Evolutionary conservation across 805 yeast genomes (phyloP), one percentile per base, ranked within the genome.

Genomic region (Kuraishia borneana): DNA sequence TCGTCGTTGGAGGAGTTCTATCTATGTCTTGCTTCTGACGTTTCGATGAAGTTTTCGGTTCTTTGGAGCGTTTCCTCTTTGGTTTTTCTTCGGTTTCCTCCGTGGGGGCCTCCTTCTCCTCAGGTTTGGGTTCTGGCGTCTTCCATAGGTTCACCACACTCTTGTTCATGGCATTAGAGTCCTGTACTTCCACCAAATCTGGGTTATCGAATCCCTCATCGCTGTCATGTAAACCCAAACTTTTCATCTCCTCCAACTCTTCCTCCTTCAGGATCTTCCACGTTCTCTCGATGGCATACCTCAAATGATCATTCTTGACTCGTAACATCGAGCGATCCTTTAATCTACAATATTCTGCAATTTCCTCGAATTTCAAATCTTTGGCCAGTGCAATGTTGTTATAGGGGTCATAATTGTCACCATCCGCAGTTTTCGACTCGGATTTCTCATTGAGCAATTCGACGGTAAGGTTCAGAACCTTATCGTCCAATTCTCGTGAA

Each of bases 141-240:
- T 60, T 66, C 96, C 96, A 88, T 32, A 75, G 53, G 14, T 73
- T 65, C 0, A 82, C 82, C 2, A 88, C 80, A 16, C 80, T 72
- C 47, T 78, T 83, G 53, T 89, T 89, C 58, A 85, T 68, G 3
- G 69, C 60, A 45, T 88, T 88, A 3, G 64, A 51, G 37, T 83
- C 83, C 32, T 60, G 61, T 4, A 70, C 84, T 3, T 70, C 73
- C 83, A 83, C 74, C 37, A 84, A 43, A n/a, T n/a, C n/a, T n/a
- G n/a, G n/a, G 18, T 71, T 71, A 18, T 50, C 52, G 9, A 39
- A 41, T 3, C 26, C 41, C 7, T 31, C 36, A 14, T 36, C 33
- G 13, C 39, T 45, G 13, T 30, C 38, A 34, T 50, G 50, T 5
- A 52, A 33, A 2, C 59, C 60, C 41, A 50, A 28, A 18, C 44